Percentiles rank a stretch among this genome's conserved stretches.
Evolutionary conservation across 805 yeast genomes (phyloP).

Genomic region (Yamadazyma sp.): DNA sequence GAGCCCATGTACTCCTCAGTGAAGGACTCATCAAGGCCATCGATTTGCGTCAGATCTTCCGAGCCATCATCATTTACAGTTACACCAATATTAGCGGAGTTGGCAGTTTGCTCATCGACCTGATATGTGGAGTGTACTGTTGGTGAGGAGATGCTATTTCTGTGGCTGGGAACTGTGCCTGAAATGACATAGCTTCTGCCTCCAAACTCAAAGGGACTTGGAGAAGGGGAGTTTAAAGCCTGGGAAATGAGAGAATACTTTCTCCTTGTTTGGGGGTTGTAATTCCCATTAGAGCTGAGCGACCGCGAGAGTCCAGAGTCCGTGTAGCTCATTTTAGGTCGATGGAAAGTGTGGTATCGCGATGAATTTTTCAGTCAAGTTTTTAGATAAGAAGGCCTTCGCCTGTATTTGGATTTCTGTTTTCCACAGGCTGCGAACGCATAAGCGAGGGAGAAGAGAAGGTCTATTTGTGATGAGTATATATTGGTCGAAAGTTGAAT

Average conservation of each 20-base stretch:
- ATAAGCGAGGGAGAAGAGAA: too few relatives aligned
- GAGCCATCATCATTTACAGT: conserved; percentile 24
- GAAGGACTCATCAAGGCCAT: conserved; percentile 5
- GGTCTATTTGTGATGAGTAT: too few relatives aligned
- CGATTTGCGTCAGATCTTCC: conserved; percentile 1
- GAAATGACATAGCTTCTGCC: conserved; percentile 40
- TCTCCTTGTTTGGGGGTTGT: neutral
- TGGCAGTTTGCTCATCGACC: conserved; percentile 58
- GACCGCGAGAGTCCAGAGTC: conserved; percentile 4
- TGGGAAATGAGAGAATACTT: conserved; percentile 1
- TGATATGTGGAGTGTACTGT: conserved; percentile 48
- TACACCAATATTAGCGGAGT: conserved; percentile 57
- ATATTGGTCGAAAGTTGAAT: too few relatives aligned
- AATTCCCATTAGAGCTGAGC: neutral
- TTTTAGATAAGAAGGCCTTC: too few relatives aligned
- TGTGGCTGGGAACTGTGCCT: conserved; percentile 21
- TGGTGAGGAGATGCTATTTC: conserved; percentile 37
- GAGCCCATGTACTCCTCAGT: conserved; percentile 13
- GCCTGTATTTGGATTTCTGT: neutral
- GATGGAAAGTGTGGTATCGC: too few relatives aligned
- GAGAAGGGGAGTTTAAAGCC: conserved; percentile 17
- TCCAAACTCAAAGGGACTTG: conserved; percentile 37
- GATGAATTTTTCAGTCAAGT: too few relatives aligned
- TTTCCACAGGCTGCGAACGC: too few relatives aligned
- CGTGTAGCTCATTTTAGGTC: conserved; percentile 1